Evolutionary conservation across 2,329 filamentous ascomycete genomes (phyloP), one percentile per base, ranked within the genome.

Genomic region (Fusarium miscanthi): DNA sequence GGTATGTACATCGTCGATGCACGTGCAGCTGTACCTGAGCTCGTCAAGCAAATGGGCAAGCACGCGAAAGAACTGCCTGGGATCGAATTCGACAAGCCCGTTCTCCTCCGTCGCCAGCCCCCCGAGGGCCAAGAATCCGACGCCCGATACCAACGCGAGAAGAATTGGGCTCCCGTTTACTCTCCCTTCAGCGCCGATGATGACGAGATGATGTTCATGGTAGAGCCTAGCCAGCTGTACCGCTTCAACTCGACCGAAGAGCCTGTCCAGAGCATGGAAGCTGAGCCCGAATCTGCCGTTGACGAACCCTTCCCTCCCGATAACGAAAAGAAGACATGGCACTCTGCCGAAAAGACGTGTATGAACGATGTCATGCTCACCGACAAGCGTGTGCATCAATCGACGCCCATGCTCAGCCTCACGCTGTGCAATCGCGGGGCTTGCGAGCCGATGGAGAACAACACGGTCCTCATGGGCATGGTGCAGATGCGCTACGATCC

Each of bases 401-500:
- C 73, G 27, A 75, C 73, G n/a, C 73, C 73, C 19, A 75, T 75
- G 73, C 70, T 75, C 27, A 75, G 73, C 30, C 31, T 75, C 10
- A 75, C 73, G 2, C 63, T 75, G 2, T 75, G 73, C 70, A 66
- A 75, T 33, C 73, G 73, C 42, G 70, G 67, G 21, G 19, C 49
- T 1, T 75, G 73, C 43, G 57, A 74, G 43, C 73, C 73, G n/a
- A 58, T 49, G 52, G 52, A 54, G 27, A 60, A 72, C n/a, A 75
- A 75, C 54, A 75, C 73, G 5, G 59, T 75, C 37, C 59, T 75
- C 31, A 56, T 75, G 42, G 70, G 70, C 31, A 75, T 75, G 73
- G 70, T 75, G n/a, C 73, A 75, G 67, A 75, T 69, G 58, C 73
- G 73, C 27, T 75, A 75, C 49, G 73, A 75, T 43, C 73, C 63